Base-by-base conservation (phyloP, 1,139 yeast species). In the Petasospora fabianii region DNA sequence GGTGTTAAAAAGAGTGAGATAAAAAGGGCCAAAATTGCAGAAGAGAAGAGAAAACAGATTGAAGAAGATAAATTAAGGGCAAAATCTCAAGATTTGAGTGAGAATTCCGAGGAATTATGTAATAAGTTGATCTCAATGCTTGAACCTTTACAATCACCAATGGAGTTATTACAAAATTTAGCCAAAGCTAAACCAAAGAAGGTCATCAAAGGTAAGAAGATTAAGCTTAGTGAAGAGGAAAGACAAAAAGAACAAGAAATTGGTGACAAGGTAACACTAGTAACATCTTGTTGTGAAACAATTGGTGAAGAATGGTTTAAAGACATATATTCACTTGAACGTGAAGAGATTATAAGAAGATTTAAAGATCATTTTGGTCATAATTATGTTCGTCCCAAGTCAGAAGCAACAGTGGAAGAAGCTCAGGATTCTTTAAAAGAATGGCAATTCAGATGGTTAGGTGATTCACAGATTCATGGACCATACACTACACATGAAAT, bases 371-470 rank as follows among this genome's bases (percentile, higher is more conserved):
- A 73, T 40, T 69, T 82, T 0, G 88, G 87, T 0, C 29, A 39
- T 5, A 15, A 32, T 7, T 54, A 45, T 27, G 15, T 30, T 6
- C 44, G 36, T 10, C 49, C 48, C 14, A 35, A 18, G 15, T 54
- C 54, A 13, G 65, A 62, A 4, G 32, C 43, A 13, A 22, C 21
- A n/a, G 24, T 13, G 9, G 30, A 44, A 43, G 24, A 18, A 11
- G 12, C 19, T 12, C 14, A 29, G 12, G 44, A 44, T 24, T 8
- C 7, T 20, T 8, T 20, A 7, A 65, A 63, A 35, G 47, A 62
- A 18, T 83, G 86, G 86, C 79, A 77, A 48, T 82, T 77, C 54
- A 65, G 69, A 48, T 83, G 88, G 87, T 51, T 56, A 5, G 78
- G 69, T 2, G 68, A 63, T 30, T 66, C 65, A 3, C 68, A 66